phyloP scores from a whole-genome alignment of 2,329 filamentous ascomycete genomes.

The Myriosclerotinia scirpicola region DNA sequence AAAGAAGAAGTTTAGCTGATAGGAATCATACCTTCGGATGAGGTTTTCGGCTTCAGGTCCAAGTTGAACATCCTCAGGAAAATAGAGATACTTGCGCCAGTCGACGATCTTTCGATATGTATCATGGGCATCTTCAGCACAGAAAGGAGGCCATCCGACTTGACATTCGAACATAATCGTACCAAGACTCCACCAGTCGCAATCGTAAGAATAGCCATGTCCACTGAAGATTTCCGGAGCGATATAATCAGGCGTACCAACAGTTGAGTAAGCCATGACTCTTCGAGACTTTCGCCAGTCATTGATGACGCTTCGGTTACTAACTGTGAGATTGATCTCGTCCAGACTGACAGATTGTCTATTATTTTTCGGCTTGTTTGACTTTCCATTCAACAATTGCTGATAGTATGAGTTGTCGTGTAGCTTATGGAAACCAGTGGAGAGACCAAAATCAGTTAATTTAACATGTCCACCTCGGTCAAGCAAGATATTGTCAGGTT shows the following conservation, averaged over 20 bases:
- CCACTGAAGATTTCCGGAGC: constrained; percentile 97
- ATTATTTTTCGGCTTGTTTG: constrained; percentile 67
- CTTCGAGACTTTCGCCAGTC: constrained; percentile 96
- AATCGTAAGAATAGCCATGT: constrained; percentile 93
- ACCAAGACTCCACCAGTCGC: constrained; percentile 98
- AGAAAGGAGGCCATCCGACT: constrained; percentile 98
- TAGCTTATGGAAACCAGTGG: constrained; percentile 95
- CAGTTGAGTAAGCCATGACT: constrained; percentile 96
- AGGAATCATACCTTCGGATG: constrained; percentile 72
- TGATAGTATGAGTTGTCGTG: constrained; percentile 99
- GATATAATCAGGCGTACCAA: constrained; percentile 98
- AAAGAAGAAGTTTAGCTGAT: constrained; percentile 3
- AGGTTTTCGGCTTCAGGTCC: constrained; percentile 87
- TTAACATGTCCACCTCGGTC: constrained; percentile 97
- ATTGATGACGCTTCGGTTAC: constrained; percentile 96
- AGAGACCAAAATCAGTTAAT: constrained; percentile 95
- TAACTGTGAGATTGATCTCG: constrained; percentile 97
- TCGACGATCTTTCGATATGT: constrained; percentile 99
- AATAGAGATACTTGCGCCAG: constrained; percentile 93
- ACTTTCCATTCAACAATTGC: constrained; percentile 81
- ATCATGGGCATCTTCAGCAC: constrained; percentile 94
- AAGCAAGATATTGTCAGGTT: constrained; percentile 96
- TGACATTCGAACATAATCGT: constrained; percentile 99
- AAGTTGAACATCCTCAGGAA: constrained; percentile 91
- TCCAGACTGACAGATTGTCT: constrained; percentile 94